A percentile compares a stretch with the other conserved stretches of the same genome.
These are phyloP conservation scores for Asterionellopsis glacialis DNA, from an alignment of 108 stramenopile genomes.

Conservation along the genomic window DNA sequence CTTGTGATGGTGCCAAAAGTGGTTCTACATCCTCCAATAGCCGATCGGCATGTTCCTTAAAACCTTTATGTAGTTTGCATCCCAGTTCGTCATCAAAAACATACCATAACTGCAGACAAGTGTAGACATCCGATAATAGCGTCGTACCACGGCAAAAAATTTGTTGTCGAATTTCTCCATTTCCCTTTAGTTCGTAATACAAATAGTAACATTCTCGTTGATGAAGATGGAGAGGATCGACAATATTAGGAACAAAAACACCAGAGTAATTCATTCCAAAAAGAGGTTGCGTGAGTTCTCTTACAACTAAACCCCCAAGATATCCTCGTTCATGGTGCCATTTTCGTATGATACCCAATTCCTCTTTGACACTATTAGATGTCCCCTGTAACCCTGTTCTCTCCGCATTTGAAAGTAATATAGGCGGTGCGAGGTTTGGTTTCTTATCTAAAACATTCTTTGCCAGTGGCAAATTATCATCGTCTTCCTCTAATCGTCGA, in stretches of 20 bases:
- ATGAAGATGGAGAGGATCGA: conserved; percentile 16
- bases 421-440: too few relatives aligned
- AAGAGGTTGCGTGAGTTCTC: conserved; percentile 48
- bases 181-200: conserved; percentile 48
- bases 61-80: conserved; percentile 49
- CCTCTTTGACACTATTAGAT: conserved; percentile 49
- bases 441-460: too few relatives aligned
- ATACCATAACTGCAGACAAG: conserved; percentile 45
- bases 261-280: conserved; percentile 23
- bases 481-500: too few relatives aligned
- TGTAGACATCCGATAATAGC: conserved; percentile 36
- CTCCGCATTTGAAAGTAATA: not conserved
- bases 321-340: conserved; percentile 50
- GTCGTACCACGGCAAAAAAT: conserved; percentile 64
- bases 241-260: not conserved
- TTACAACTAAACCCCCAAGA: conserved; percentile 48
- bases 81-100: conserved; percentile 50
- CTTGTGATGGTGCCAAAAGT: conserved; percentile 31
- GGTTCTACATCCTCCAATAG: conserved; percentile 52
- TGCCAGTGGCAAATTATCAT: too few relatives aligned
- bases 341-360: conserved; percentile 40
- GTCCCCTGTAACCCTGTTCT: conserved; percentile 46
- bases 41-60: conserved; percentile 50
- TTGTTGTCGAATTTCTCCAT: conserved; percentile 46
- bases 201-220: conserved; percentile 65